These are phyloP conservation scores for Gentiana straminea DNA, from an alignment of 257 asterid genomes.

Conservation along the genomic window DNA sequence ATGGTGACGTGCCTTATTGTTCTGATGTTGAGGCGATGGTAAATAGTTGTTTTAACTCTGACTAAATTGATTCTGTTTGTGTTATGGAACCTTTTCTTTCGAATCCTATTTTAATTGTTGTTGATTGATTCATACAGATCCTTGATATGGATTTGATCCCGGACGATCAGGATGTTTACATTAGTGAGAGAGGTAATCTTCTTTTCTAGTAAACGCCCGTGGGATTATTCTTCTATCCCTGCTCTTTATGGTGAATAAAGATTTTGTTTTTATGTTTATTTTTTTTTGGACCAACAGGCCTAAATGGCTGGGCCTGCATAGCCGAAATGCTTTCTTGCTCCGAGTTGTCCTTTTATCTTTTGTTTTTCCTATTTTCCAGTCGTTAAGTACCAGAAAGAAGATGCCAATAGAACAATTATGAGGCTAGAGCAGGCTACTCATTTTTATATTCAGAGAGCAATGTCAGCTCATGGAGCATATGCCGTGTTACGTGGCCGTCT, in stretches of 20 bases:
- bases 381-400: slow-evolving; percentile 31
- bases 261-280: neutral
- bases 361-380: slow-evolving; percentile 30
- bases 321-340: neutral
- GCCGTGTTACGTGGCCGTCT: slow-evolving; percentile 53
- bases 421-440: slow-evolving; percentile 75
- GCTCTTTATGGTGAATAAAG: too few relatives aligned
- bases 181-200: slow-evolving; percentile 45
- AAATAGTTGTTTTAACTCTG: neutral
- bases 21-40: slow-evolving; percentile 9
- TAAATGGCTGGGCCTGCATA: too few relatives aligned
- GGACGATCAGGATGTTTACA: slow-evolving; percentile 29
- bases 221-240: neutral
- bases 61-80: too few relatives aligned
- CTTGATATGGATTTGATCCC: slow-evolving; percentile 76
- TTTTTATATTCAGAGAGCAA: slow-evolving; percentile 42
- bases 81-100: too few relatives aligned
- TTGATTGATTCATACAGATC: slow-evolving; percentile 43
- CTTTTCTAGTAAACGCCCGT: slow-evolving; percentile 6
- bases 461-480: slow-evolving; percentile 50
- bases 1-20: neutral
- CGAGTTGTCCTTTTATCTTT: neutral
- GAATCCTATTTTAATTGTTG: too few relatives aligned
- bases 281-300: neutral
- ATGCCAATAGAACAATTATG: slow-evolving; percentile 40